Percentiles rank a stretch among this genome's conserved stretches.
phyloP scores from a whole-genome alignment of 495 filamentous ascomycete genomes.

The Podospora sp. region DNA sequence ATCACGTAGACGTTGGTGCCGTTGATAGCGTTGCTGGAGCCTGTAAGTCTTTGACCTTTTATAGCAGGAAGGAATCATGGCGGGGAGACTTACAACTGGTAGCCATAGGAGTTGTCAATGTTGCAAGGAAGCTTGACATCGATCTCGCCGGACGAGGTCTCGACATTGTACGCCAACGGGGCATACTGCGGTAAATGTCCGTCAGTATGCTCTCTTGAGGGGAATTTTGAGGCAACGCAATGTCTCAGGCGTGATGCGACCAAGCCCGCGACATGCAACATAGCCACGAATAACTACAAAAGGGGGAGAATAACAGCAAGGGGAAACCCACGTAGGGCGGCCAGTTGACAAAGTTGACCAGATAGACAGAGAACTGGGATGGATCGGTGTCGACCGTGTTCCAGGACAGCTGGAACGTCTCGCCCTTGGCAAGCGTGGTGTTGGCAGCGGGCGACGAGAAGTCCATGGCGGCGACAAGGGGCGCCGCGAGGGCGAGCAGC shows the following conservation, averaged over 20 bases:
- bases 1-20: constrained; percentile 54
- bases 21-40: constrained; percentile 49
- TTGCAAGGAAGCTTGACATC: constrained; percentile 48
- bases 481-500: constrained; percentile 34
- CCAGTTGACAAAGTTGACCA: constrained; percentile 56
- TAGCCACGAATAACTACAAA: too few species aligned
- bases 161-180: constrained; percentile 41
- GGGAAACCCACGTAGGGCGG: too few species aligned
- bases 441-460: constrained; percentile 33
- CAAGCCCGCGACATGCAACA: too few species aligned
- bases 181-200: too few species aligned
- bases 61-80: neutral
- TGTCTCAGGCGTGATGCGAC: too few species aligned
- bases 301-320: too few species aligned
- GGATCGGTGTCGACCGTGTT: constrained; percentile 52
- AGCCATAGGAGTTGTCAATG: constrained; percentile 44
- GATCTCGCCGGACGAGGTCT: constrained; percentile 33
- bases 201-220: too few species aligned
- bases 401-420: constrained; percentile 42
- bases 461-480: constrained; percentile 38
- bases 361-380: constrained; percentile 45
- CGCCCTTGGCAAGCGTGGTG: constrained; percentile 43
- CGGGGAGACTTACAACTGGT: constrained; percentile 40
- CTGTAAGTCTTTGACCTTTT: neutral
- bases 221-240: too few species aligned